These are phyloP conservation scores for Penicillium sp. DNA, from an alignment of 2,329 filamentous ascomycete species.

Conservation along the genomic window DNA sequence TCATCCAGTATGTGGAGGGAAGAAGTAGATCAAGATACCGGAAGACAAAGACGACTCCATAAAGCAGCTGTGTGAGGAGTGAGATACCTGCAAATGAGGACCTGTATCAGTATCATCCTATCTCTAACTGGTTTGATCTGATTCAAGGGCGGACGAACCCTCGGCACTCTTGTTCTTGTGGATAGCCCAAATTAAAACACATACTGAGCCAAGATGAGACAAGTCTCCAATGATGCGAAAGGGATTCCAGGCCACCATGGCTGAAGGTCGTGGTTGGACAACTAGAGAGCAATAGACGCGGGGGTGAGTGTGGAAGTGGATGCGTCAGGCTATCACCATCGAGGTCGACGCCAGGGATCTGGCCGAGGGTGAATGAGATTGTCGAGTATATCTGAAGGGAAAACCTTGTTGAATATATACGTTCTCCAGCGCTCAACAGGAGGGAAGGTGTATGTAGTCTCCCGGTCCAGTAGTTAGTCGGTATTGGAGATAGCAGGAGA, in stretches of 20 bases:
- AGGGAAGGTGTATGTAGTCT: background rate
- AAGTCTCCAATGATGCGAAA: constrained; percentile 80
- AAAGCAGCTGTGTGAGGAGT: constrained; percentile 82
- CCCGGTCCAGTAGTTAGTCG: background rate
- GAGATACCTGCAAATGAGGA: constrained; percentile 63
- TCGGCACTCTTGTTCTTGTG: constrained; percentile 84
- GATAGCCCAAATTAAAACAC: constrained; percentile 85
- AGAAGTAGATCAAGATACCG: constrained; percentile 81
- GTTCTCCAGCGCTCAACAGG: background rate
- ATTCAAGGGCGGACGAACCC: constrained; percentile 48
- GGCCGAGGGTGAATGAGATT: background rate
- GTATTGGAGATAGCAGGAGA: constrained; percentile 6
- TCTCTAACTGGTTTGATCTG: background rate
- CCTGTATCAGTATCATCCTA: constrained; percentile 3
- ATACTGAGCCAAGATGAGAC: constrained; percentile 80
- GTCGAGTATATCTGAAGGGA: background rate
- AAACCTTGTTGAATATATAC: background rate
- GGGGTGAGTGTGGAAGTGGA: constrained; percentile 2
- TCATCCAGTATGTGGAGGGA: constrained; percentile 22
- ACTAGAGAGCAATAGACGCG: background rate
- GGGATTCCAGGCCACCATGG: constrained; percentile 34
- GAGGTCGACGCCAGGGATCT: constrained; percentile 1
- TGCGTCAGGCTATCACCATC: constrained; percentile 6
- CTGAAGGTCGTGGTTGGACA: background rate
- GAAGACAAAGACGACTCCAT: constrained; percentile 77